Evolutionary conservation across 352 stramenopile genomes (phyloP), one percentile per base, ranked within the genome.

Genomic region (Aphanomyces invadans): DNA sequence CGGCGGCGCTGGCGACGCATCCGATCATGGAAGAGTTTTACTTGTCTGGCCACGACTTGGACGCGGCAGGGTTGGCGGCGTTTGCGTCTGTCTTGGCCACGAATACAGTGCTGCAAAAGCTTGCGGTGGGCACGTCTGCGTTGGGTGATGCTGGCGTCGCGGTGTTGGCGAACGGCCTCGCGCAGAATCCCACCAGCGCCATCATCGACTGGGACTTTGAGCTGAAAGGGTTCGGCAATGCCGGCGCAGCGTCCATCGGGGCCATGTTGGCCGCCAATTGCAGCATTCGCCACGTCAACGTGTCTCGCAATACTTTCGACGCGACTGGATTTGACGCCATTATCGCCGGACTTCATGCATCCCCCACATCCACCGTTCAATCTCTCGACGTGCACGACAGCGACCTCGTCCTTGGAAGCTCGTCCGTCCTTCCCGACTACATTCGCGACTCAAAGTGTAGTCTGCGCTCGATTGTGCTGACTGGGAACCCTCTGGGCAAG

Each of bases 151-250:
- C 64, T 7, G 79, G 71, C 5, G 72, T 91, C 0, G 63, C 72
- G 42, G 36, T 69, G 59, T 60, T 91, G 33, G 81, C 81, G 38
- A 54, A 66, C 12, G 81, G 78, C 4, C 68, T 93, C 49, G 74
- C 71, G 29, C 68, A 73, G 25, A 91, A 93, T 39, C n/a, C 62
- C 4, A 61, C 76, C 23, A 87, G 80, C 28, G 73, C 54, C 9
- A 61, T 93, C n/a, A 52, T 76, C n/a, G 62, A 66, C 3, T 90
- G 81, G 79, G 81, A 90, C 46, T 74, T 93, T 31, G 82, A 91
- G 67, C 74, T 83, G 70, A 93, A 93, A 71, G 77, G 70, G 15
- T 69, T 91, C 2, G 66, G 74, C 15, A 71, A 74, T 32, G 62
- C 70, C 0, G 82, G 84, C n/a, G 77, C 73, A 0, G 54, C 67